phyloP scores from a whole-genome alignment of 2,329 filamentous ascomycete species.

The Apiospora pterosperma region DNA sequence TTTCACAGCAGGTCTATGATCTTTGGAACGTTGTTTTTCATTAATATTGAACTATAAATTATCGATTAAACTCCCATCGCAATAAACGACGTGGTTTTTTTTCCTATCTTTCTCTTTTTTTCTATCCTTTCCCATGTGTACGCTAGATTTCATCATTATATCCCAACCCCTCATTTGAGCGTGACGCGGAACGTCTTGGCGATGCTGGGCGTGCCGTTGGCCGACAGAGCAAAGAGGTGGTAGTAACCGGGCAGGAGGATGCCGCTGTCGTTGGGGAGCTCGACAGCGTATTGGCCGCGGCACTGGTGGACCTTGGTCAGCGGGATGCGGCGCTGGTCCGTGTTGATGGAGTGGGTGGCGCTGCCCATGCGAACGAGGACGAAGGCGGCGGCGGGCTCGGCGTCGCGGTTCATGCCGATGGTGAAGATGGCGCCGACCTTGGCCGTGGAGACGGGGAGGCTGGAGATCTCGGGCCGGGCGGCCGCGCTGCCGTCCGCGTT shows the following conservation, averaged over 20 bases:
- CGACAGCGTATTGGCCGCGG: slow-evolving; percentile 33
- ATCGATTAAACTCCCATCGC: neutral
- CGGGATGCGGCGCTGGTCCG: slow-evolving; percentile 52
- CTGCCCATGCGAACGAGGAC: slow-evolving; percentile 46
- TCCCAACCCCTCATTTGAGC: neutral
- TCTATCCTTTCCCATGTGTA: neutral
- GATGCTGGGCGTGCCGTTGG: slow-evolving; percentile 41
- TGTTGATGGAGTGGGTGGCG: slow-evolving; percentile 54
- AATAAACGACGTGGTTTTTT: neutral
- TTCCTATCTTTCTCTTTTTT: neutral
- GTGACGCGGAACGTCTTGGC: slow-evolving; percentile 35
- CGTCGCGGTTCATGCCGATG: slow-evolving; percentile 19
- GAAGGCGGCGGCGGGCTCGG: slow-evolving; percentile 24
- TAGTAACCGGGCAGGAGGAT: slow-evolving; percentile 51
- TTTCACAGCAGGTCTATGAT: no score
- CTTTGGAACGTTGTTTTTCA: neutral
- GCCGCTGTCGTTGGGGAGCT: slow-evolving; percentile 44
- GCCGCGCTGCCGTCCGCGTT: slow-evolving; percentile 36
- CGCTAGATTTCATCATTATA: no score
- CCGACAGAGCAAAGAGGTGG: slow-evolving; percentile 49
- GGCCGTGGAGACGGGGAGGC: slow-evolving; percentile 23
- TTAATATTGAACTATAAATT: neutral
- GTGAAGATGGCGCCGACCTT: slow-evolving; percentile 28
- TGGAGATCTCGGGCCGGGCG: slow-evolving; percentile 38
- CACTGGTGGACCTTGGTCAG: slow-evolving; percentile 26